Conservation (phyloP, 192 early-diverging fungal species). For the Backusella australiensis region DNA sequence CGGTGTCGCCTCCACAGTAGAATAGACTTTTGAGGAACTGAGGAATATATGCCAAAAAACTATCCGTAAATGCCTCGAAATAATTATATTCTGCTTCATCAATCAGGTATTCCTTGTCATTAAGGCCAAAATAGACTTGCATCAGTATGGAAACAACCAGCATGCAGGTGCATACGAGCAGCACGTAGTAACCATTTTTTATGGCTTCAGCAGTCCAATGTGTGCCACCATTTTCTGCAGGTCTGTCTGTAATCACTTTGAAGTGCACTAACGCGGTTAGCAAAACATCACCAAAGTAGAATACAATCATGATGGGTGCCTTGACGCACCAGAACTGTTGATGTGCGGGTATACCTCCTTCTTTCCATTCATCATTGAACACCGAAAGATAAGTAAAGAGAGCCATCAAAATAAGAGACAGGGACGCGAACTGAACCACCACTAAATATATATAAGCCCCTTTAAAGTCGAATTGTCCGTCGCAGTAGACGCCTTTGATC, state of each 20-base stretch:
- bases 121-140: constrained; percentile 26
- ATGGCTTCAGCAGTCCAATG: constrained; percentile 31
- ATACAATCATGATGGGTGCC: constrained; percentile 38
- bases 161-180: constrained; percentile 32
- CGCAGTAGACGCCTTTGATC: constrained; percentile 32
- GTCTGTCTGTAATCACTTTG: constrained; percentile 24
- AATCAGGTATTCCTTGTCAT: constrained; percentile 15
- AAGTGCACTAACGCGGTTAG: constrained; percentile 13
- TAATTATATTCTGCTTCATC: constrained; percentile 11
- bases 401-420: constrained; percentile 35
- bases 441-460: constrained; percentile 35
- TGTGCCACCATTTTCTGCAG: constrained; percentile 10
- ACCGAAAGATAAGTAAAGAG: constrained; percentile 35
- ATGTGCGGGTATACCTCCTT: constrained; percentile 23
- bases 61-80: constrained; percentile 19
- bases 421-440: constrained; percentile 27
- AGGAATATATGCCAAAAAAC: constrained; percentile 31
- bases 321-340: constrained; percentile 39
- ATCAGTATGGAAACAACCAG: constrained; percentile 22
- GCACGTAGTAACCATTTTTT: constrained; percentile 32
- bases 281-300: constrained; percentile 35
- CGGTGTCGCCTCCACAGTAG: constrained; percentile 24
- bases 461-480: constrained; percentile 9
- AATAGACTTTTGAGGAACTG: constrained; percentile 25
- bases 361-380: constrained; percentile 32